phyloP scores from a whole-genome alignment of 108 stramenopile species.

The Skeletonema menzelii region DNA sequence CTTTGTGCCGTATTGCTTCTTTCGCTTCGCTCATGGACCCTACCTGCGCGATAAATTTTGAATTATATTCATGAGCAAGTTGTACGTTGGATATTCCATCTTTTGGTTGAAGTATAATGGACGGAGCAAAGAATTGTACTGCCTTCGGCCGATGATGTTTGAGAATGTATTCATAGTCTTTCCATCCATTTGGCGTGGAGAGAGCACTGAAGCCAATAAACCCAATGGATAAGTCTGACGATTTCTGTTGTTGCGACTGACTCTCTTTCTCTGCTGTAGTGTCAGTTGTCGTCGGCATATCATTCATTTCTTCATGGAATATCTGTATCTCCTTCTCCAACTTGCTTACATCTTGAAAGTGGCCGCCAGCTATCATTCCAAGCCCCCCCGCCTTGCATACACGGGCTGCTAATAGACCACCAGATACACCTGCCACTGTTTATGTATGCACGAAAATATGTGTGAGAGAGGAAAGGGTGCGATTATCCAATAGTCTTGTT shows the following conservation, averaged over 20 bases:
- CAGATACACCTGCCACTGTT: conserved; percentile 67
- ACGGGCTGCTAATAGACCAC: conserved; percentile 61
- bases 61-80: conserved; percentile 56
- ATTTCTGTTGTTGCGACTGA: not conserved
- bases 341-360: conserved; percentile 38
- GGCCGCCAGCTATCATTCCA: conserved; percentile 78
- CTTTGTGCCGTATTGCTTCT: conserved; percentile 56
- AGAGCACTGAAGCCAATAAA: conserved; percentile 73
- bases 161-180: conserved; percentile 52
- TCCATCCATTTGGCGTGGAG: conserved; percentile 44
- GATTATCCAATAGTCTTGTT: not conserved
- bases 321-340: conserved; percentile 56
- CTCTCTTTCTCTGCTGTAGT: not conserved
- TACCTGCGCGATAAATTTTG: conserved; percentile 70
- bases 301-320: conserved; percentile 29
- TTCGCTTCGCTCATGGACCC: conserved; percentile 60
- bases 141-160: conserved; percentile 52
- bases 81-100: conserved; percentile 41
- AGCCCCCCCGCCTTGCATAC: conserved; percentile 68
- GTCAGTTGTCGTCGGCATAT: conserved; percentile 1
- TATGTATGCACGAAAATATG: not conserved
- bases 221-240: conserved; percentile 56
- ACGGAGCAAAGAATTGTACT: conserved; percentile 80
- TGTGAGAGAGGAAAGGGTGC: not conserved
- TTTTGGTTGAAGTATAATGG: conserved; percentile 25